Evolutionary conservation across 768 basidiomycete genomes (phyloP).

Genomic region (Boletus vinaceobasis): DNA sequence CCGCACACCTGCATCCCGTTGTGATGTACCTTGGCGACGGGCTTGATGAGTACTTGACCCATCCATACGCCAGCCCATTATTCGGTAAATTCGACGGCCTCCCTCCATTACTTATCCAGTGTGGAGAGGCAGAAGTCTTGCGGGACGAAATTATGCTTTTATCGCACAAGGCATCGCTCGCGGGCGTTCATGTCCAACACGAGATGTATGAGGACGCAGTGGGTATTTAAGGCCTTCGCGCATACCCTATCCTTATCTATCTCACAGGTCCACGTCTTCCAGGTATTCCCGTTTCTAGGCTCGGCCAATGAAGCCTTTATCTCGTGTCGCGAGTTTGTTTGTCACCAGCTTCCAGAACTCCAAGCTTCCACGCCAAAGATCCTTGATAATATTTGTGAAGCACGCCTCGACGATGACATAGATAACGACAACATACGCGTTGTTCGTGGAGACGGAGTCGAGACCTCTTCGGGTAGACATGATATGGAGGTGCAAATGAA

Average conservation of each 20-base stretch:
- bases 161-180: slow-evolving; percentile 87
- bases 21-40: slow-evolving; percentile 87
- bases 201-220: slow-evolving; percentile 92
- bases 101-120: slow-evolving; percentile 88
- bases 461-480: slow-evolving; percentile 41
- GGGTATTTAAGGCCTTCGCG: slow-evolving; percentile 26
- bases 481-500: slow-evolving; percentile 39
- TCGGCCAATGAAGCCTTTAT: slow-evolving; percentile 62
- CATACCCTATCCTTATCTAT: not conserved
- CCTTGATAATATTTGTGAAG: slow-evolving; percentile 54
- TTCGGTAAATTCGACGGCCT: slow-evolving; percentile 87
- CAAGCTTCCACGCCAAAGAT: slow-evolving; percentile 49
- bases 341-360: slow-evolving; percentile 50
- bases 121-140: slow-evolving; percentile 93
- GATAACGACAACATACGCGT: slow-evolving; percentile 62
- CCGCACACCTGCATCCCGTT: slow-evolving; percentile 90
- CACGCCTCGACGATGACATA: slow-evolving; percentile 65
- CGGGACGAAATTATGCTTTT: slow-evolving; percentile 89
- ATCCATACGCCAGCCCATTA: slow-evolving; percentile 93
- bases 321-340: slow-evolving; percentile 69
- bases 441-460: slow-evolving; percentile 73
- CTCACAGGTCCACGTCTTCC: slow-evolving; percentile 83
- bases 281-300: slow-evolving; percentile 77
- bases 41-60: slow-evolving; percentile 80
- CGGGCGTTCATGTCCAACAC: slow-evolving; percentile 82